Conservation (phyloP, 768 basidiomycete species). For the Cystofilobasidium ferigula region DNA sequence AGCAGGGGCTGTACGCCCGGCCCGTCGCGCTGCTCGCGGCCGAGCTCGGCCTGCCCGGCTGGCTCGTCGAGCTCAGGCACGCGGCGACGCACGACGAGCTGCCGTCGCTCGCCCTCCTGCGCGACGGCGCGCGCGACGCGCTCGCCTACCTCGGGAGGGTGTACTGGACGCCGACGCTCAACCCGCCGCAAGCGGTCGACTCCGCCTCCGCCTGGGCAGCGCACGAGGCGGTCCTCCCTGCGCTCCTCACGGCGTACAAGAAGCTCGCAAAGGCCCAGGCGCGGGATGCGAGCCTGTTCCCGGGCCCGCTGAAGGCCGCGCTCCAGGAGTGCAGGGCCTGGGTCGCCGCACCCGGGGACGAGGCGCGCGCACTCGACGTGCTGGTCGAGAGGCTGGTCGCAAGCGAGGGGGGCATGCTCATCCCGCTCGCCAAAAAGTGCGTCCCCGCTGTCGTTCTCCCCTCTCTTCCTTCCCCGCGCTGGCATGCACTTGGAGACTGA, state of each 20-base stretch:
- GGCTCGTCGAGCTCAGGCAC: conserved; percentile 86
- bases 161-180: conserved; percentile 63
- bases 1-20: conserved; percentile 75
- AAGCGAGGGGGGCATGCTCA: conserved; percentile 55
- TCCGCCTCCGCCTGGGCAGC: conserved; percentile 36
- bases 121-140: conserved; percentile 68
- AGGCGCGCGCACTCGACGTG: conserved; percentile 30
- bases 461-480: background rate
- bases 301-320: conserved; percentile 47
- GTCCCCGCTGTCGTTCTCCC: conserved; percentile 27
- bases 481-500: background rate
- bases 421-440: conserved; percentile 76
- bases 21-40: conserved; percentile 79
- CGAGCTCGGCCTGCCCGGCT: conserved; percentile 72
- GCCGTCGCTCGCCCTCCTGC: conserved; percentile 66
- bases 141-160: conserved; percentile 71
- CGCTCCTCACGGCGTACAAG: conserved; percentile 67
- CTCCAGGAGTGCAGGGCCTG: conserved; percentile 48
- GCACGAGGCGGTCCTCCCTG: conserved; percentile 50
- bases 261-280: conserved; percentile 50
- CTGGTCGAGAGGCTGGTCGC: conserved; percentile 37
- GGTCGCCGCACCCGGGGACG: conserved; percentile 33
- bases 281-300: conserved; percentile 54
- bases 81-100: conserved; percentile 93
- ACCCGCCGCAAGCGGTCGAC: conserved; percentile 44